Evolutionary conservation across 805 yeast genomes (phyloP), one percentile per base, ranked within the genome.

Genomic region (Kodamaea hsintzibuensis): DNA sequence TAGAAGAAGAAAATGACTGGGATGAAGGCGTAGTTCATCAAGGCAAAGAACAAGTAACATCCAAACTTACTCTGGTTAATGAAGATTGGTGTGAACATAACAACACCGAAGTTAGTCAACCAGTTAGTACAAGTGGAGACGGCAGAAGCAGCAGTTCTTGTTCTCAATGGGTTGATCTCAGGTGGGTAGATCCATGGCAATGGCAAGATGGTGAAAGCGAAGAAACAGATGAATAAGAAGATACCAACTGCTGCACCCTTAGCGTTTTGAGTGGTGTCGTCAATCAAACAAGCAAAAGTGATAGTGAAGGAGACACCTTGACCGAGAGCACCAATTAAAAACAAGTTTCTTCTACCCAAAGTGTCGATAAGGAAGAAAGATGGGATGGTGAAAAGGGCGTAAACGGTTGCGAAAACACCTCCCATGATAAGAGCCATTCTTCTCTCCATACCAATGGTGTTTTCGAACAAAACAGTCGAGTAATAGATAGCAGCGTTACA

Each of bases 401-500:
- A 83, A 42, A 84, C 71, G 49, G 86, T 81, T 42, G 88, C 74
- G 60, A 82, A 82, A 42, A 83, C 83, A 73, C 88, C 88, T 63
- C 88, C 88, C 62, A 85, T 73, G 60, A 84, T 74, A 66, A 83
- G 75, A 33, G 88, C 72, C 62, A 82, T 70, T 66, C 82, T 77
- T 67, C 82, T 74, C 27, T 70, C 71, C 57, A 79, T 69, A 55
- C 79, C 79, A 62, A 84, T 79, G 37, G 81, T 76, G 47, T 73
- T 70, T 66, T 81, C 78, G 59, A 82, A 82, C 59, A 82, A 68
- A 47, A 82, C 82, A 27, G 86, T 79, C 38, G 86, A 78, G 62
- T 85, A 85, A 72, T 84, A 85, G 58, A 84, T 83, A 59, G 85
- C 84, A 49, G 88, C 87, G 60, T 85, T 85, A 71, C 88, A 82